phyloP scores from a whole-genome alignment of 805 yeast genomes.

The Cyberlindnera euphorbiiphila region DNA sequence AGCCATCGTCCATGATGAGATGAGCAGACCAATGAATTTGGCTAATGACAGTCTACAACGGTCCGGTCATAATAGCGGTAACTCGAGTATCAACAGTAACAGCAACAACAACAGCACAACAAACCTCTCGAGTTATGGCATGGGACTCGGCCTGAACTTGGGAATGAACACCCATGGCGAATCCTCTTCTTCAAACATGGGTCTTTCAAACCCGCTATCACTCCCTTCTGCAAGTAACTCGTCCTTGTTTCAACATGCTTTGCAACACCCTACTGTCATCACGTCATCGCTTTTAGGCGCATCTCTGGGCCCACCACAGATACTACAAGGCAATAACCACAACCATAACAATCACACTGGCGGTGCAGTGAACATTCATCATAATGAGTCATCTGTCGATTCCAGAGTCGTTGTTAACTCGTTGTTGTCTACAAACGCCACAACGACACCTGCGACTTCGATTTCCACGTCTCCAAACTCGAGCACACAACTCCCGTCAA shows the following conservation, averaged over 20 bases:
- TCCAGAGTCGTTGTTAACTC: constrained; percentile 11
- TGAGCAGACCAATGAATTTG: constrained; percentile 5
- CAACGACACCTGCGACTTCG: constrained; percentile 15
- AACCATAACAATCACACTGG: constrained; percentile 3
- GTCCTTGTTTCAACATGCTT: constrained; percentile 7
- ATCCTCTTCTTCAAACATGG: constrained; percentile 1
- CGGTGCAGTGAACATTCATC: constrained; percentile 11
- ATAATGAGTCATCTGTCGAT: neutral
- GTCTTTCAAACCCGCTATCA: constrained; percentile 6
- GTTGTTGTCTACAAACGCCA: constrained; percentile 9
- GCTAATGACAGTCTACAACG: constrained; percentile 6
- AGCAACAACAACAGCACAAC: constrained; percentile 11
- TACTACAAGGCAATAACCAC: constrained; percentile 3
- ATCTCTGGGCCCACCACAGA: constrained; percentile 9
- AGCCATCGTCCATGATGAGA: constrained; percentile 21
- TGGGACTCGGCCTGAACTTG: constrained; percentile 8
- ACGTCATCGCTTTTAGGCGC: constrained; percentile 2
- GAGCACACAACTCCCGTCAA: constrained; percentile 17
- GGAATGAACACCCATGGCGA: constrained; percentile 1
- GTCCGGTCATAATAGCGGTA: constrained; percentile 2
- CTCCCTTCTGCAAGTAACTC: constrained; percentile 5
- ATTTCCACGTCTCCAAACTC: constrained; percentile 14
- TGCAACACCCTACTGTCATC: neutral
- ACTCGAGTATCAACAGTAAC: constrained; percentile 7
- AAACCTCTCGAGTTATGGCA: constrained; percentile 6